Evolutionary conservation across 2,329 filamentous ascomycete species (phyloP).

Genomic region (Aureobasidium sp.): DNA sequence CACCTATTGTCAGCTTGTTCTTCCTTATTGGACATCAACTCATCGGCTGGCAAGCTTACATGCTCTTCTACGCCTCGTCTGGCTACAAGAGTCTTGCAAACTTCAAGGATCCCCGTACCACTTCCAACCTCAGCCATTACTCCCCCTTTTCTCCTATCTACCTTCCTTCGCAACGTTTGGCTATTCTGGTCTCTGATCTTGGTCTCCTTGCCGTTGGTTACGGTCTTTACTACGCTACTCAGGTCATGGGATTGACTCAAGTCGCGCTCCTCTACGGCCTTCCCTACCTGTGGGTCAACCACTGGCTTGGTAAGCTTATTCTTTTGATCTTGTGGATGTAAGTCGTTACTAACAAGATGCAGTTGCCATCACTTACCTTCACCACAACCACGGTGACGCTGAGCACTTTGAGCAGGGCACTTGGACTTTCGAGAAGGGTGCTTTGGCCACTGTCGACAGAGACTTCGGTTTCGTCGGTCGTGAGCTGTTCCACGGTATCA

Average conservation of each 20-base stretch:
- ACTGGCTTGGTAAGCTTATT: conserved; percentile 55
- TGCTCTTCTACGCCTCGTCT: conserved; percentile 23
- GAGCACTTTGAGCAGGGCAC: conserved; percentile 52
- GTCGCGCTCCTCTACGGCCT: conserved; percentile 54
- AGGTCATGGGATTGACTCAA: conserved; percentile 50
- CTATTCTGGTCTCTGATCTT: conserved; percentile 52
- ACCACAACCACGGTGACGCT: conserved; percentile 57
- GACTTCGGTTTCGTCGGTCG: conserved; percentile 58
- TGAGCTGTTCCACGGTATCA: conserved; percentile 61
- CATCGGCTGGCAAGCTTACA: conserved; percentile 25
- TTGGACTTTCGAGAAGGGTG: conserved; percentile 58
- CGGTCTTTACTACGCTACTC: conserved; percentile 46
- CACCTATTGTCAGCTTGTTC: conserved; percentile 21
- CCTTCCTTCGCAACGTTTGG: conserved; percentile 44
- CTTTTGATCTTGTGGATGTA: background rate
- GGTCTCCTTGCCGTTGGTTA: conserved; percentile 48
- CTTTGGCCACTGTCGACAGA: conserved; percentile 56
- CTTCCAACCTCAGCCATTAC: conserved; percentile 56
- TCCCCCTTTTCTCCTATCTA: conserved; percentile 31
- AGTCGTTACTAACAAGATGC: conserved; percentile 23
- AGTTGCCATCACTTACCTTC: conserved; percentile 67
- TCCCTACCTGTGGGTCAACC: conserved; percentile 63
- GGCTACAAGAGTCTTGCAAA: conserved; percentile 16
- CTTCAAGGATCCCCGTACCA: conserved; percentile 44
- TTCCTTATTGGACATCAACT: conserved; percentile 23